These are phyloP conservation scores for Cryoendolithus antarcticus DNA, from an alignment of 2,329 filamentous ascomycete species.

Conservation along the genomic window DNA sequence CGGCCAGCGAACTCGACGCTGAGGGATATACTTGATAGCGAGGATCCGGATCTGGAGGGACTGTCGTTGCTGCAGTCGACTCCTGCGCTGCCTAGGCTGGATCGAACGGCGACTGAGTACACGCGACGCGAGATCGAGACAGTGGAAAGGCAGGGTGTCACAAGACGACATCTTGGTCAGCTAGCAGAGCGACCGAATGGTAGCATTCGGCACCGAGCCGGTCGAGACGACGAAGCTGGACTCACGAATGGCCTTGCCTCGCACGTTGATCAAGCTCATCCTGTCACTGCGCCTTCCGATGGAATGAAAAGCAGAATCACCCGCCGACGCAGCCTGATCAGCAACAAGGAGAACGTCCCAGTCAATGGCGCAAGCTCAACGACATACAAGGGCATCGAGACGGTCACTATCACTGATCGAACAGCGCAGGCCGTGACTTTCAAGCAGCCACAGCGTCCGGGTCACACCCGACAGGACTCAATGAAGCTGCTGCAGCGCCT, in stretches of 20 bases:
- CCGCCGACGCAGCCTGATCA: slow-evolving; percentile 15
- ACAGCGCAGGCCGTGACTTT: slow-evolving; percentile 14
- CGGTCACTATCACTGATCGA: slow-evolving; percentile 20
- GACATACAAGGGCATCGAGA: slow-evolving; percentile 24
- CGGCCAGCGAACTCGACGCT: slow-evolving; percentile 17
- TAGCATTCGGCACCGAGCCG: background rate
- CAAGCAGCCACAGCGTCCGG: slow-evolving; percentile 16
- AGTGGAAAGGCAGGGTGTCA: slow-evolving; percentile 23
- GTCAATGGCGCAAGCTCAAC: slow-evolving; percentile 2
- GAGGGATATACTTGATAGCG: slow-evolving; percentile 15
- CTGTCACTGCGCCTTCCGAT: too few relatives aligned
- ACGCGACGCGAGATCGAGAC: slow-evolving; percentile 27
- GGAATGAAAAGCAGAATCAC: background rate
- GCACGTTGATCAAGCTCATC: too few relatives aligned
- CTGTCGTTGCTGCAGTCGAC: slow-evolving; percentile 37
- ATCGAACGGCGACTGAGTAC: slow-evolving; percentile 17
- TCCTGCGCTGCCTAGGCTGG: slow-evolving; percentile 18
- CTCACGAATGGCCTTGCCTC: too few relatives aligned
- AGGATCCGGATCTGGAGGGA: slow-evolving; percentile 32
- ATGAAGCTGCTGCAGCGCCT: slow-evolving; percentile 34
- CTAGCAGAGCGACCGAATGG: slow-evolving; percentile 3
- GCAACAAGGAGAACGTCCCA: slow-evolving; percentile 19
- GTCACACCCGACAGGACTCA: slow-evolving; percentile 30
- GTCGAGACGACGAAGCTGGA: slow-evolving; percentile 2
- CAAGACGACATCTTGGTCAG: slow-evolving; percentile 3